Conservation (phyloP, 129 eudicot genomes). For the Ambrosia trifida region DNA sequence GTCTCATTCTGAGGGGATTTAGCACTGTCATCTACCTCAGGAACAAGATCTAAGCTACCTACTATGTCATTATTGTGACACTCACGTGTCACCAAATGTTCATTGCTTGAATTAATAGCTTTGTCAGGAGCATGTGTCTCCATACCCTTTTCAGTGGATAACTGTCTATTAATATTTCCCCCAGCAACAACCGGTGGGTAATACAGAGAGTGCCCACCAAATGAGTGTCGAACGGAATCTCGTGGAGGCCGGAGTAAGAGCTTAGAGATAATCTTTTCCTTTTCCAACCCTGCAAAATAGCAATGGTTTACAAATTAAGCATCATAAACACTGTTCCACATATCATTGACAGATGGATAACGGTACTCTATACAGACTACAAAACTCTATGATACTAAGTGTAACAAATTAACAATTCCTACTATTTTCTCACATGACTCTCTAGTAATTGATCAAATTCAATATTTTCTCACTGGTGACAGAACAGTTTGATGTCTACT, state of each 20-base stretch:
- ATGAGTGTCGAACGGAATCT: conserved; percentile 39
- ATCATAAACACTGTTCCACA: conserved; percentile 9
- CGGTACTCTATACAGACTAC: conserved; percentile 1
- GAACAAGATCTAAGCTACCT: conserved; percentile 37
- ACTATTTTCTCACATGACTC: background rate
- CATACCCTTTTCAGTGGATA: conserved; percentile 31
- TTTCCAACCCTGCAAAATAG: conserved; percentile 59
- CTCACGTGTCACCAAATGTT: conserved; percentile 12
- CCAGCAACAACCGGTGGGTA: conserved; percentile 38
- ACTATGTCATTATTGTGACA: conserved; percentile 31
- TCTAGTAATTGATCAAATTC: background rate
- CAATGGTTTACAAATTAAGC: background rate
- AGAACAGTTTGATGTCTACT: background rate
- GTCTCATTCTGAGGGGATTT: conserved; percentile 53
- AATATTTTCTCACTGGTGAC: background rate
- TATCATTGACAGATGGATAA: conserved; percentile 2
- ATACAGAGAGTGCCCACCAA: conserved; percentile 36
- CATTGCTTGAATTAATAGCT: conserved; percentile 39
- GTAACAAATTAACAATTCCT: conserved; percentile 6
- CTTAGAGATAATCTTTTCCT: conserved; percentile 69
- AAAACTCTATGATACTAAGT: conserved; percentile 9
- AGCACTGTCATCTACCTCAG: conserved; percentile 37
- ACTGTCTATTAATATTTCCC: conserved; percentile 27
- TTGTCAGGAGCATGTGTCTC: conserved; percentile 39
- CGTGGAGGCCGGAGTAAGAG: conserved; percentile 54